phyloP scores from a whole-genome alignment of 345 rosid species.

The Syzygium jambos region DNA sequence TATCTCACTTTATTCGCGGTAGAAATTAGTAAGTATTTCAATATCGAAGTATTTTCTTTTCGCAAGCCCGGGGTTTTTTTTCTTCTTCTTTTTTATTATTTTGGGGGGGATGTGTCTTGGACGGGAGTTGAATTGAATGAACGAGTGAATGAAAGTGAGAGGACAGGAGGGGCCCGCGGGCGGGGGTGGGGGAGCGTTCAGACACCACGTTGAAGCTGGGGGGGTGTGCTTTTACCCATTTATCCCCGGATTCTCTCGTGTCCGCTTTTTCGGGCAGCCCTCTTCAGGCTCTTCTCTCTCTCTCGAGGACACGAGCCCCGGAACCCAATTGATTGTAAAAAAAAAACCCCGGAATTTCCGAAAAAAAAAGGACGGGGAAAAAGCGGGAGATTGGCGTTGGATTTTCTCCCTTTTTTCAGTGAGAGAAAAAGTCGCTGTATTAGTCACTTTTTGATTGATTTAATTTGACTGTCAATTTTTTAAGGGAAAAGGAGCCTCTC shows the following conservation, averaged over 20 bases:
- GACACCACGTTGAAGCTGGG: neutral
- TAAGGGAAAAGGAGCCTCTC: fast-evolving
- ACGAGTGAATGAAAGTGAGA: neutral
- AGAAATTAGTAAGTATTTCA: too few species aligned
- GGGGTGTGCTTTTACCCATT: neutral
- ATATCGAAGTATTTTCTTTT: too few species aligned
- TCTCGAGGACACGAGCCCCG: neutral
- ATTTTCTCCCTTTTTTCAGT: neutral
- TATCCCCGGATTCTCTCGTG: neutral
- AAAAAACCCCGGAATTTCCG: neutral
- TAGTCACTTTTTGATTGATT: neutral
- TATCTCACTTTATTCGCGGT: too few species aligned
- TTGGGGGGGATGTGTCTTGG: neutral
- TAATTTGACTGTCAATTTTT: neutral
- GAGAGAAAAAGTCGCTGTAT: neutral
- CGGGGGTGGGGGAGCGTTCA: neutral
- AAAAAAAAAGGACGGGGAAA: neutral
- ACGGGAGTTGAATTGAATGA: neutral
- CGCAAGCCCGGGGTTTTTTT: neutral
- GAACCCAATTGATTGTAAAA: neutral
- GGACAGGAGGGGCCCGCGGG: neutral
- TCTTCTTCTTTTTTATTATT: fast-evolving
- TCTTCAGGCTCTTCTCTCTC: neutral
- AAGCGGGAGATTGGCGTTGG: neutral
- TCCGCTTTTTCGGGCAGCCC: neutral